Conservation (phyloP, 2,329 filamentous ascomycete genomes). For the Elsinoe perseae region DNA sequence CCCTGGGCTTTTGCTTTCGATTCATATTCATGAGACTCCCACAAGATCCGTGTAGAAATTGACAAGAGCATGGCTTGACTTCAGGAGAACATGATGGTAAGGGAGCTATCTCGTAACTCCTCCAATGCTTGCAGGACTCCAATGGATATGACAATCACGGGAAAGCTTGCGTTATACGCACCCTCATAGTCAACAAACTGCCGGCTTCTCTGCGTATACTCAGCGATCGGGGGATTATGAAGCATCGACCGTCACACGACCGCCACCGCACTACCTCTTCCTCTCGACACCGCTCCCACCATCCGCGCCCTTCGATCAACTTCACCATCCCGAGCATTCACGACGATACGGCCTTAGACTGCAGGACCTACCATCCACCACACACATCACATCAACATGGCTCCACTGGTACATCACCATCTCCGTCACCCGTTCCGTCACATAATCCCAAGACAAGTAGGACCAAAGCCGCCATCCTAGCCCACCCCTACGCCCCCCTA, state of each 20-base stretch:
- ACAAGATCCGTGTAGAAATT: too few species aligned
- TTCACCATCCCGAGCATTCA: conserved; percentile 80
- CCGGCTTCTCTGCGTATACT: too few species aligned
- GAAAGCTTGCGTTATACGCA: too few species aligned
- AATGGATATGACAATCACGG: too few species aligned
- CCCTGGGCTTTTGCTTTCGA: too few species aligned
- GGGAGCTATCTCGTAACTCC: too few species aligned
- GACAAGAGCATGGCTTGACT: too few species aligned
- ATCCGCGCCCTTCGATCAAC: conserved; percentile 11
- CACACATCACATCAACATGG: background rate
- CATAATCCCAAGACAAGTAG: conserved; percentile 18
- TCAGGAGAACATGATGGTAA: too few species aligned
- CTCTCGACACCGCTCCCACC: background rate
- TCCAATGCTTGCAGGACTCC: too few species aligned
- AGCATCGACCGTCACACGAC: background rate
- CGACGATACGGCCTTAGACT: conserved; percentile 67
- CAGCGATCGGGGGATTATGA: background rate
- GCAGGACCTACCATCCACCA: conserved; percentile 64
- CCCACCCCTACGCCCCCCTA: conserved; percentile 84
- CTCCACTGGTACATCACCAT: conserved; percentile 24
- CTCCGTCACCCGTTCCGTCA: conserved; percentile 23
- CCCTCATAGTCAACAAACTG: too few species aligned
- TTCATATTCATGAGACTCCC: too few species aligned
- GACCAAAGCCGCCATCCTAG: conserved; percentile 54
- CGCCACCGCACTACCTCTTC: background rate